Base-by-base conservation (phyloP, 169 alveolate species). In the Cryptosporidium andersoni region DNA sequence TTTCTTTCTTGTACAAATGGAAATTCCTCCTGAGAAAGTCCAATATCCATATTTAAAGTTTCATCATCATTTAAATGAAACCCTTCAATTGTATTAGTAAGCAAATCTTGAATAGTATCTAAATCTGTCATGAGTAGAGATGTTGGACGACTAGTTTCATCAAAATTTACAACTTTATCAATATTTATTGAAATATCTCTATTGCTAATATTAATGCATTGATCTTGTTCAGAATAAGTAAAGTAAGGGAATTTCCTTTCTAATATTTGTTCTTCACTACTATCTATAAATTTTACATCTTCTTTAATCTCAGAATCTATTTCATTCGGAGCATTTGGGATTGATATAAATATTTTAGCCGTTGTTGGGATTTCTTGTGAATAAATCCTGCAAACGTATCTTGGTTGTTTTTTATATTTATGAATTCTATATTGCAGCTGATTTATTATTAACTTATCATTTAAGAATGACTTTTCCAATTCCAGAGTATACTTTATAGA, bases 121-220 rank as follows among this genome's bases (percentile, higher is more conserved):
- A 74, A 37, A 16, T 74, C 74, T 8, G 85, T 74, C 45, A 74
- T 9, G 40, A 74, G 42, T 58, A 74, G 36, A 34, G 74, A 39
- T 14, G 85, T 58, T 34, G 85, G 85, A 14, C 85, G 55, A 34
- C 60, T 74, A n/a, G 85, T 56, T 5, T 74, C 85, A 47, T 74
- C 85, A 58, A 74, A 74, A 34, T 74, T 68, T 34, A 74, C 60
- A 25, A 74, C 42, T 51, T 74, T 74, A 11, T 74, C 85, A n/a
- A 74, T 45, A 40, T 43, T 34, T 43, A 74, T 34, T 12, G 47
- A 40, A 43, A 40, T 42, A 0, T 11, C 48, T 3, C 60, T 39
- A 9, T 51, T 53, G 1, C 11, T 37, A 53, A 36, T 53, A 16
- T 9, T 12, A 51, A 4, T 36, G 65, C 11, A 1, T 14, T n/a